Evolutionary conservation across 805 yeast species (phyloP), one percentile per base, ranked within the genome.

Genomic region (Isabelozyma gotoi): DNA sequence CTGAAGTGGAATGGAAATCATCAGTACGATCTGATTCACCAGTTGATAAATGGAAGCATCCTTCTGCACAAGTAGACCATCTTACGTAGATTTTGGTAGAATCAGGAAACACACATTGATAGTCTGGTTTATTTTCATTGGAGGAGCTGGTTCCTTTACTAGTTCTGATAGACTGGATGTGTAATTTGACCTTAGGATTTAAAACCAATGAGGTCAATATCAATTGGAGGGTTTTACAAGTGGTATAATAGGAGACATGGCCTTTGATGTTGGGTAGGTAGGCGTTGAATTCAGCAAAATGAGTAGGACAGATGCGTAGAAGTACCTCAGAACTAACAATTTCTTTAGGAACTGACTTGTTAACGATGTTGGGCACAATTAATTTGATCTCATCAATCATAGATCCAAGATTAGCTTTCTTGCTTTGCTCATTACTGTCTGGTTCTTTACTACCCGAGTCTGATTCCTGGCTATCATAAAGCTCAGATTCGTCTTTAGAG

Each of bases 201-300:
- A 84, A 56, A n/a, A 82, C 71, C 38, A 84, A 68, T 24, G 79
- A 79, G 2, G 81, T 77, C 29, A 82, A 46, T 3, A 81, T 56
- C 29, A 82, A 48, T 53, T 80, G 82, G 2, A 83, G 55, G 1
- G 87, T 73, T 50, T 81, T 82, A 45, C 78, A 58, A 0, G 85
- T 73, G 2, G 85, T 73, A 39, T 73, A 69, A 57, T 83, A 84
- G 11, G 82, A 69, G 14, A 73, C 66, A 15, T 65, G 71, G 1
- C 90, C 88, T 40, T 74, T 73, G 19, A 85, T 60, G 10, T 65
- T 62, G 2, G 90, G 90, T 11, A 82, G 50, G 45, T 73, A 74
- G 0, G 81, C 73, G 38, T 72, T 73, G 37, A 63, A 49, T 40
- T 60, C 72, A 40, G 63, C 63, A 40, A 69, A 63, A 36, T 77